These are phyloP conservation scores for Starmera caribaea DNA, from an alignment of 805 yeast genomes.

Conservation along the genomic window DNA sequence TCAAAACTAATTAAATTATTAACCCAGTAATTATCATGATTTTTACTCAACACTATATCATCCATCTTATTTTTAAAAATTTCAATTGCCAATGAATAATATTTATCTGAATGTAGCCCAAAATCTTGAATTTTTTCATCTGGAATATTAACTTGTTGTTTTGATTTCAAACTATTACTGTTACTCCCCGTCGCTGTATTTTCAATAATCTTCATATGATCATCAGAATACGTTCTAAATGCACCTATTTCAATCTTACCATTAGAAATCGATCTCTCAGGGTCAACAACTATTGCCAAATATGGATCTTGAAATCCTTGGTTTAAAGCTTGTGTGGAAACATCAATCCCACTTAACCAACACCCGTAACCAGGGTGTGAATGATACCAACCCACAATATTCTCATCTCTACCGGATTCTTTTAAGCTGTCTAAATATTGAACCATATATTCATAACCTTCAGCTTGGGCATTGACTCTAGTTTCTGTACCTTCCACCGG, in stretches of 20 bases:
- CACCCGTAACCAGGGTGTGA: slow-evolving; percentile 98
- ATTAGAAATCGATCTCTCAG: slow-evolving; percentile 52
- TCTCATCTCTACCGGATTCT: slow-evolving; percentile 42
- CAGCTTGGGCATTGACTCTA: slow-evolving; percentile 87
- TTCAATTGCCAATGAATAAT: slow-evolving; percentile 56
- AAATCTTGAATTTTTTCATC: slow-evolving; percentile 47
- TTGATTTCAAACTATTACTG: slow-evolving; percentile 5
- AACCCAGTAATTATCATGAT: slow-evolving; percentile 40
- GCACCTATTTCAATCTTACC: slow-evolving; percentile 81
- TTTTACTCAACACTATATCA: slow-evolving; percentile 29
- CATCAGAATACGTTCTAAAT: slow-evolving; percentile 57
- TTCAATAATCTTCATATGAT: slow-evolving; percentile 5
- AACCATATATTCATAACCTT: slow-evolving; percentile 93
- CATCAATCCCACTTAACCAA: slow-evolving; percentile 91
- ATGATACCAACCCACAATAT: slow-evolving; percentile 96
- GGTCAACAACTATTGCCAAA: slow-evolving; percentile 82
- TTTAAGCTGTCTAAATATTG: slow-evolving; percentile 55
- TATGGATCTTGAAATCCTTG: slow-evolving; percentile 90
- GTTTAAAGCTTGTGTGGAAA: slow-evolving; percentile 76
- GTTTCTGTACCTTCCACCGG: slow-evolving; percentile 98
- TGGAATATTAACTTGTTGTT: slow-evolving; percentile 24
- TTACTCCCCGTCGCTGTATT: slow-evolving; percentile 6
- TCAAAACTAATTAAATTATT: slow-evolving; percentile 20
- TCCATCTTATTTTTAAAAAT: slow-evolving; percentile 49
- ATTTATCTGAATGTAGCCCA: slow-evolving; percentile 62